Percentiles rank a stretch among this genome's conserved stretches.
phyloP scores from a whole-genome alignment of 768 basidiomycete species.

The Psilocybe cubensis region DNA sequence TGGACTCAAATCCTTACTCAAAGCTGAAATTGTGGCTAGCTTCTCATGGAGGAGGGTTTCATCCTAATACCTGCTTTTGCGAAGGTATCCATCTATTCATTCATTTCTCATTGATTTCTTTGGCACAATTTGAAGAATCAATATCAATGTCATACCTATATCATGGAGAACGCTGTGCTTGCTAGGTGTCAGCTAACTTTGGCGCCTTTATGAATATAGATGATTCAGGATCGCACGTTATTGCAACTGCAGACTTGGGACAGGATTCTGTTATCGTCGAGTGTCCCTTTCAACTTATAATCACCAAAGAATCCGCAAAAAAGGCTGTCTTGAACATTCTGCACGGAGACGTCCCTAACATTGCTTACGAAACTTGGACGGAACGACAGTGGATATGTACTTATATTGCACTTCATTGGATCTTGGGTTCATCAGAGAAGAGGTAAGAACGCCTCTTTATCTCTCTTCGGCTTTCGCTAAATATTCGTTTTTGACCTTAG shows the following conservation, averaged over 20 bases:
- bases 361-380: slow-evolving; percentile 45
- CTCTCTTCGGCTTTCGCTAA: not conserved
- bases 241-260: slow-evolving; percentile 51
- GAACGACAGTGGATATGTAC: slow-evolving; percentile 70
- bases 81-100: slow-evolving; percentile 43
- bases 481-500: slow-evolving; percentile 13
- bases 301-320: slow-evolving; percentile 57
- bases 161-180: too few species aligned
- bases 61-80: slow-evolving; percentile 45
- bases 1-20: slow-evolving; percentile 18
- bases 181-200: slow-evolving; percentile 1
- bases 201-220: slow-evolving; percentile 13
- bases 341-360: slow-evolving; percentile 14
- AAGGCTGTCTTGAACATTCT: slow-evolving; percentile 47
- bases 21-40: slow-evolving; percentile 55
- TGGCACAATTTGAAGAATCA: too few species aligned
- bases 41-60: slow-evolving; percentile 52
- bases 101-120: too few species aligned
- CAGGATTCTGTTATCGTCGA: slow-evolving; percentile 60
- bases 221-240: slow-evolving; percentile 52
- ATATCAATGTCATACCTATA: too few species aligned
- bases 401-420: slow-evolving; percentile 70
- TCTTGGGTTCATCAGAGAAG: slow-evolving; percentile 42
- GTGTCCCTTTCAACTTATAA: slow-evolving; percentile 67
- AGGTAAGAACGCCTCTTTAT: slow-evolving; percentile 21